These are phyloP conservation scores for Arachis monticola DNA, from an alignment of 331 rosid genomes.

Conservation along the genomic window DNA sequence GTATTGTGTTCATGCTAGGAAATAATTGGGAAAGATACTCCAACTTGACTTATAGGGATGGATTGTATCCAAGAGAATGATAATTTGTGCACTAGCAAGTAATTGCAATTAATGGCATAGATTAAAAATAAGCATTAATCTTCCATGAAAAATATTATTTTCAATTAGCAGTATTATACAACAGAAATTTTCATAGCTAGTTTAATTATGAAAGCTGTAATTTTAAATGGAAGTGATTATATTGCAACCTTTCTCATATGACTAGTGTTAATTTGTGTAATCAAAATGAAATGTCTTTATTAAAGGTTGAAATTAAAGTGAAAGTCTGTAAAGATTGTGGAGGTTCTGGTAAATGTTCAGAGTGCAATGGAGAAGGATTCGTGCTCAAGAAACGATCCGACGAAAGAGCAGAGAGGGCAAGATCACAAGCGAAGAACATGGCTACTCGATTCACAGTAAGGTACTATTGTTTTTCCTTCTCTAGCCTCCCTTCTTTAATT, in stretches of 20 bases:
- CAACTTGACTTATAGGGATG: neutral
- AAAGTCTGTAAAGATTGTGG: constrained; percentile 70
- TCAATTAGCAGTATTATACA: constrained; percentile 6
- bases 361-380: constrained; percentile 96
- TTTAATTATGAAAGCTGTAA: constrained; percentile 11
- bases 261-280: too few species aligned
- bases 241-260: too few species aligned
- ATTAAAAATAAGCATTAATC: constrained; percentile 6
- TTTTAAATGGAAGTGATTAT: neutral
- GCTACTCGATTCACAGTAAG: constrained; percentile 90
- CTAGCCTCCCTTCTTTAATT: too few species aligned
- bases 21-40: constrained; percentile 15
- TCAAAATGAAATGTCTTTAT: neutral
- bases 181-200: neutral
- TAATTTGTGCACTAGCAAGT: too few species aligned
- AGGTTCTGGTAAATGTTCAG: constrained; percentile 91
- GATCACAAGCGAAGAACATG: constrained; percentile 67
- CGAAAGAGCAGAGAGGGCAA: constrained; percentile 75
- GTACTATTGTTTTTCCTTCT: constrained; percentile 40
- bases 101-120: neutral
- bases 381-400: constrained; percentile 79
- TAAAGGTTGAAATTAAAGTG: constrained; percentile 59
- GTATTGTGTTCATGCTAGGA: constrained; percentile 29
- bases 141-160: constrained; percentile 8
- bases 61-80: too few species aligned